Base-by-base conservation (phyloP, 768 basidiomycete species). In the Boletus pseudo-olivaceus region DNA sequence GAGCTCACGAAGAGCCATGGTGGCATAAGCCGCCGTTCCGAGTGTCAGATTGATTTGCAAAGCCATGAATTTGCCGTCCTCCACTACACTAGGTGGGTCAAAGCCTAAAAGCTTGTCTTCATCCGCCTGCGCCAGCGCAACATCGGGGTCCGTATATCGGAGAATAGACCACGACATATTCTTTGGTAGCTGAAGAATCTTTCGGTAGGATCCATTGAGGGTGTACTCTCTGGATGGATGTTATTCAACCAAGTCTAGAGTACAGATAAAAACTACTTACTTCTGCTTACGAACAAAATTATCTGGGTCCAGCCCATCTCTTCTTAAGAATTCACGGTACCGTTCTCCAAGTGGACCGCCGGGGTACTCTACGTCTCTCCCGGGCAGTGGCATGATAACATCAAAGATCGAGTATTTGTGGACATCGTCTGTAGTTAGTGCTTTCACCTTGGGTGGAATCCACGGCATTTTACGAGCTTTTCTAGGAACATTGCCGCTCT, bases 351-450 rank as follows among this genome's bases (percentile, higher is more conserved):
- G 81, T 19, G 76, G 62, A 12, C 94, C 94, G 4, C 87, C 89
- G 0, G 97, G 97, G 68, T 92, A 98, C 33, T 88, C 87, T 19
- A 98, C 92, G 64, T 96, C 92, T 59, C 85, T 93, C 4, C 97
- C 97, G 29, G 97, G 95, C 19, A 98, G 75, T n/a, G 97, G 95
- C 87, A 98, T 92, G 57, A 98, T 83, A 52, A 98, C 90, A 71
- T 99, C 96, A 64, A 93, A 92, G 57, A 98, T 92, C 15, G 85
- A 82, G 72, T 94, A 88, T 53, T 88, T 83, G 63, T 83, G 76
- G 43, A 93, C 70, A 67, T 98, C 92, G 17, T 79, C 88, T 60
- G 83, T 82, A 0, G 84, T 84, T 50, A 99, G 71, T 4, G 84
- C 83, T 71, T 88, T 93, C 53, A 97, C 84, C 39, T 79, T 82